Evolutionary conservation across 1,284 basidiomycete genomes (phyloP), one percentile per base, ranked within the genome.

Genomic region (Boletus smithii): DNA sequence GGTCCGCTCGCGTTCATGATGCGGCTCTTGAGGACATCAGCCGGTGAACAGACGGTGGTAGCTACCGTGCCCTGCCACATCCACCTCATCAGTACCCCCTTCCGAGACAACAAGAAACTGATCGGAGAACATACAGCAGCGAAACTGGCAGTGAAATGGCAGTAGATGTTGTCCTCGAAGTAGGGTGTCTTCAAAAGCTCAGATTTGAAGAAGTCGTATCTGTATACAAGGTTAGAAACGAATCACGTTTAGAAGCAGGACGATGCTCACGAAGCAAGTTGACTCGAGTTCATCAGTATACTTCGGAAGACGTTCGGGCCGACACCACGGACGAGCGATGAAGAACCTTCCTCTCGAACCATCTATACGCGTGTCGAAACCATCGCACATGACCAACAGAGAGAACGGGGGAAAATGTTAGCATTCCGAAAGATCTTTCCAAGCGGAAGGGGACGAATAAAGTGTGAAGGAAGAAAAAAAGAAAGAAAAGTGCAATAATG

Each of bases 41-140:
- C 91, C 0, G 92, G 92, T 1, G 91, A 92, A 67, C 92, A 95
- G n/a, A 95, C 83, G 1, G 92, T 94, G 3, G 91, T 94, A 10
- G 92, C 91, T 3, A 94, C 88, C 1, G 91, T 95, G 16, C 92
- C 91, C 85, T 89, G 51, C 22, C 26, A 36, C 9, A 24, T 18
- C 8, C 30, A 17, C 9, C 13, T 43, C 22, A 38, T 44, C 11
- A 52, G 18, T 6, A 39, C 30, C 39, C 20, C 27, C 11, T 33
- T n/a, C 16, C 17, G 18, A 16, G 31, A 7, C 17, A 24, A 17
- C 9, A 40, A 32, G n/a, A 33, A 52, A 14, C 4, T 5, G 13
- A 27, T 45, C 2, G 18, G 31, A 40, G 24, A 42, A 48, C 85
- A 48, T 61, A 89, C 88, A 42, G 91, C 90, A 42, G 85, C 84